Conservation (phyloP, 1,139 yeast species). For the Debaryomyces sp. region DNA sequence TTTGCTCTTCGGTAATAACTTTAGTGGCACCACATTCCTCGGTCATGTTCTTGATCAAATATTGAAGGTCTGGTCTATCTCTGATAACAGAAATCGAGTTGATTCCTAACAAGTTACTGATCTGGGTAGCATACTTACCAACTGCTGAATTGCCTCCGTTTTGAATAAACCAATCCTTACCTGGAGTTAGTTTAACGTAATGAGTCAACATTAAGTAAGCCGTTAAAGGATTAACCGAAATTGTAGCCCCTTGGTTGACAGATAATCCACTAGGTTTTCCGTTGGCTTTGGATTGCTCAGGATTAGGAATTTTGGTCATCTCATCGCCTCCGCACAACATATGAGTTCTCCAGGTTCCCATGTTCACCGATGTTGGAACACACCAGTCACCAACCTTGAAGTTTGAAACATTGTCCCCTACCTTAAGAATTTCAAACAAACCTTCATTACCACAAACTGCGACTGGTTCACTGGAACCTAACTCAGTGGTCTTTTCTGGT, state of each 20-base stretch:
- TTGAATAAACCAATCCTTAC: conserved; percentile 90
- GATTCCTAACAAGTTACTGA: conserved; percentile 75
- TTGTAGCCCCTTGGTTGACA: conserved; percentile 79
- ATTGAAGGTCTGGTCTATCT: conserved; percentile 75
- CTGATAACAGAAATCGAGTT: conserved; percentile 88
- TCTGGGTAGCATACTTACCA: conserved; percentile 90
- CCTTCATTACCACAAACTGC: conserved; percentile 73
- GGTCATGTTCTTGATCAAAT: conserved; percentile 57
- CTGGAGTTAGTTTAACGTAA: conserved; percentile 61
- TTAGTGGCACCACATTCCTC: conserved; percentile 74
- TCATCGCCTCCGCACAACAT: conserved; percentile 55
- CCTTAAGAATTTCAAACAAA: conserved; percentile 76
- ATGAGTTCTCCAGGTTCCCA: conserved; percentile 96
- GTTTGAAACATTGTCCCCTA: conserved; percentile 55
- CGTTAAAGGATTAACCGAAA: conserved; percentile 88
- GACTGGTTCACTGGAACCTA: conserved; percentile 35
- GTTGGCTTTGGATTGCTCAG: conserved; percentile 31
- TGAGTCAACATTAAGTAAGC: conserved; percentile 88
- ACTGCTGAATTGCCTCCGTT: conserved; percentile 97
- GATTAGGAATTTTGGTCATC: conserved; percentile 56
- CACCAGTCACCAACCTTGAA: conserved; percentile 85
- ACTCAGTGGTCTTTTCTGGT: conserved; percentile 33
- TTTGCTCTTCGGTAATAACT: conserved; percentile 88
- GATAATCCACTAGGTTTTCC: conserved; percentile 48
- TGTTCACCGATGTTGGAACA: conserved; percentile 77